Conservation (phyloP, 2,329 filamentous ascomycete species). For the Sclerotinia borealis region DNA sequence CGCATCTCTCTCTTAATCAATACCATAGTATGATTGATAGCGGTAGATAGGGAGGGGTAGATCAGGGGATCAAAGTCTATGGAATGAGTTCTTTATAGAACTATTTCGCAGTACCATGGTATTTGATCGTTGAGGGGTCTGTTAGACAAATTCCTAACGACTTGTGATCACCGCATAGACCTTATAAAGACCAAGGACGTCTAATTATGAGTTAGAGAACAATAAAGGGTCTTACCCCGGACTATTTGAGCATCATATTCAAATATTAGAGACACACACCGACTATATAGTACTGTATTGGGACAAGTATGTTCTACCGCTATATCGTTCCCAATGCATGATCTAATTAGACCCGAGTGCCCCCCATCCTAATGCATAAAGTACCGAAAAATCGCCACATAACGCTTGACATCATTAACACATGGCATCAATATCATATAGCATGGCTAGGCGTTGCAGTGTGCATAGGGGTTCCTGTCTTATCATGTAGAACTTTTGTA, state of each 20-base stretch:
- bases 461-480: slow-evolving; percentile 22
- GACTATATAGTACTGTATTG: not conserved
- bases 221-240: not conserved
- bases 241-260: not conserved
- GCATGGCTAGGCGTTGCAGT: not conserved
- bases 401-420: slow-evolving; percentile 2
- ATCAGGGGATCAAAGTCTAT: not conserved
- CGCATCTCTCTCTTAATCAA: not conserved
- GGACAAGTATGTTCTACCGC: not conserved
- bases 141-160: not conserved
- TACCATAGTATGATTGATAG: not conserved
- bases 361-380: not conserved
- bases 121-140: not conserved
- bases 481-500: not conserved
- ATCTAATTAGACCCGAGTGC: not conserved
- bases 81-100: too few relatives aligned
- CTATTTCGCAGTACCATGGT: not conserved
- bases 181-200: not conserved
- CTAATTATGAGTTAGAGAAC: not conserved
- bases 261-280: not conserved
- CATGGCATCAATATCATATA: not conserved
- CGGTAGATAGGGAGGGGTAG: not conserved
- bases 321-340: not conserved
- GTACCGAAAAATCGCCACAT: not conserved
- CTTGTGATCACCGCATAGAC: not conserved